phyloP scores from a whole-genome alignment of 2,329 filamentous ascomycete species.

The Colletotrichum sp. region DNA sequence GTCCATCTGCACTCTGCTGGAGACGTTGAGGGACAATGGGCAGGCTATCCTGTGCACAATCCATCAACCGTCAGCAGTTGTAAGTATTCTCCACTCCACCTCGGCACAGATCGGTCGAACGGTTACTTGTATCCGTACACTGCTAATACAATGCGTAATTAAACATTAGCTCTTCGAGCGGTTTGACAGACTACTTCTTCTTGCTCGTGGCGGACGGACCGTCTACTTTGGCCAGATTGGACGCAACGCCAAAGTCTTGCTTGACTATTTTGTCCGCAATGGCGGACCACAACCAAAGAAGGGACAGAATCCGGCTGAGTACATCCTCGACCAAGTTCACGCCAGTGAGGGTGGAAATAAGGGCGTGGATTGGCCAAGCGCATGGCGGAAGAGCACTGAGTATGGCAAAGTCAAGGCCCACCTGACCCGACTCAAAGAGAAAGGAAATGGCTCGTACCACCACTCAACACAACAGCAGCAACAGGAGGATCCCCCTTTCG shows the following conservation, averaged over 20 bases:
- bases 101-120: accelerated
- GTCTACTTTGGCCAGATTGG: conserved; percentile 67
- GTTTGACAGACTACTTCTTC: conserved; percentile 63
- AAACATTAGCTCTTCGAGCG: conserved; percentile 44
- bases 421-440: conserved; percentile 27
- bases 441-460: background rate
- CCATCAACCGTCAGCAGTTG: conserved; percentile 52
- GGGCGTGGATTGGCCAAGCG: conserved; percentile 43
- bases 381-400: conserved; percentile 41
- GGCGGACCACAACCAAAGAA: conserved; percentile 58
- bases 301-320: conserved; percentile 70
- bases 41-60: conserved; percentile 59
- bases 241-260: conserved; percentile 49
- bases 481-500: conserved; percentile 54
- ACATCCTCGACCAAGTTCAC: conserved; percentile 59
- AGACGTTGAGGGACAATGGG: conserved; percentile 61
- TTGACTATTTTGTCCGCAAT: conserved; percentile 66
- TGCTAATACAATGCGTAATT: background rate
- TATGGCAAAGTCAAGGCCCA: conserved; percentile 33
- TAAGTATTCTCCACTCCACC: background rate
- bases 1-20: conserved; percentile 73
- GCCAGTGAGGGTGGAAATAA: conserved; percentile 48
- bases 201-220: conserved; percentile 57
- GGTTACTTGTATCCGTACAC: background rate
- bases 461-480: conserved; percentile 32